phyloP scores from a whole-genome alignment of 2,329 filamentous ascomycete genomes.

The Pseudogymnoascus sp. region DNA sequence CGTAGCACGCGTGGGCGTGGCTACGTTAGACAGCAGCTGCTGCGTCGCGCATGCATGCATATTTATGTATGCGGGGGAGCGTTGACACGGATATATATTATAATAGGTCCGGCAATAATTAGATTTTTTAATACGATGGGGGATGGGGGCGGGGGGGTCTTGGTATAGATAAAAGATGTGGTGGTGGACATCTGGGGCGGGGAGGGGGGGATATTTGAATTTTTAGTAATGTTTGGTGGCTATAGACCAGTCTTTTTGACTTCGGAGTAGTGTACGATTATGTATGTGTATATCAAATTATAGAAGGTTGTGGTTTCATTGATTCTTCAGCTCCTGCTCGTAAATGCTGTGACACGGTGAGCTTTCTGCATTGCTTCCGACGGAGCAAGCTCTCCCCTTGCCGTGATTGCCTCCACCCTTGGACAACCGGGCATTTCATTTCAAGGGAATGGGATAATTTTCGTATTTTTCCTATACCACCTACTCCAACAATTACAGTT shows the following conservation, averaged over 20 bases:
- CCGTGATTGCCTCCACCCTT: slow-evolving; percentile 21
- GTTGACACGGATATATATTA: background rate
- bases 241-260: background rate
- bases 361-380: background rate
- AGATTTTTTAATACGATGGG: background rate
- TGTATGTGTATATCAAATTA: background rate
- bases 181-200: background rate
- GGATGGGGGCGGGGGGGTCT: background rate
- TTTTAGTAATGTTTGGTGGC: background rate
- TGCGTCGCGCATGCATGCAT: background rate
- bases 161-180: background rate
- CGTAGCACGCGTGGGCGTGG: background rate
- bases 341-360: background rate
- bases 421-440: slow-evolving; percentile 25
- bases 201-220: background rate
- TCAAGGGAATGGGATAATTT: slow-evolving; percentile 13
- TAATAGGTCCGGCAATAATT: background rate
- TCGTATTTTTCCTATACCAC: too few relatives aligned
- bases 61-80: background rate
- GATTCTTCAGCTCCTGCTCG: background rate
- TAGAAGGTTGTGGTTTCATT: background rate
- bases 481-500: too few relatives aligned
- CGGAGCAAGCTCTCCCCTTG: background rate
- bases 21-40: background rate
- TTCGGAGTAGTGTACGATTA: background rate